Percentiles rank a stretch among this genome's conserved stretches.
Conservation (phyloP, 768 basidiomycete species). For the Trichaptum fuscoviolaceum region DNA sequence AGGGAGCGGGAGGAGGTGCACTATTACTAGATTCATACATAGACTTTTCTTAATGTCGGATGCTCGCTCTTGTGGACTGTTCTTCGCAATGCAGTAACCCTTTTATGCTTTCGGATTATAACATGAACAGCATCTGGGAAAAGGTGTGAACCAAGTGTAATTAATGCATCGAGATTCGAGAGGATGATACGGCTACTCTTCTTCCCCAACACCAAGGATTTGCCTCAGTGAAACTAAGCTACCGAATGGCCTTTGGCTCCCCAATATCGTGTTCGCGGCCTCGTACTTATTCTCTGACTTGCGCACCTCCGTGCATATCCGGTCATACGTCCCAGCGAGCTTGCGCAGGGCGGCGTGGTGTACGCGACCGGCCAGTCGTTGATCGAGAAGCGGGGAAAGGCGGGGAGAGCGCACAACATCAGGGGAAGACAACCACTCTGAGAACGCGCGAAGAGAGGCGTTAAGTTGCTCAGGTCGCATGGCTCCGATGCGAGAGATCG, state of each 20-base stretch:
- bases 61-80: background rate
- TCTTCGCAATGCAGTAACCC: background rate
- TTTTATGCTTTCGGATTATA: conserved; percentile 5
- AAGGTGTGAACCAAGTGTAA: background rate
- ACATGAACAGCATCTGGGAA: background rate
- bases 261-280: conserved; percentile 80
- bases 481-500: conserved; percentile 68
- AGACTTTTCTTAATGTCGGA: background rate
- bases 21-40: background rate
- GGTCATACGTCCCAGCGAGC: conserved; percentile 63
- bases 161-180: background rate
- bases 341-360: conserved; percentile 72
- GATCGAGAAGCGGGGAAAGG: conserved; percentile 66
- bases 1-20: conserved; percentile 85
- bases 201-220: conserved; percentile 67
- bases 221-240: conserved; percentile 69
- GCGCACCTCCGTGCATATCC: conserved; percentile 72
- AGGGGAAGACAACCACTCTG: conserved; percentile 76
- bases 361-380: conserved; percentile 58
- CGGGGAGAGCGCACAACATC: conserved; percentile 80
- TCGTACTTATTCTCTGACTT: conserved; percentile 80
- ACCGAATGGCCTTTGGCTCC: conserved; percentile 81
- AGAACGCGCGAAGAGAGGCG: conserved; percentile 61
- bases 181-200: conserved; percentile 3
- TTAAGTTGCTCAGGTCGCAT: conserved; percentile 63